Conservation (phyloP, 2,329 filamentous ascomycete species). For the Fusarium stilboides region DNA sequence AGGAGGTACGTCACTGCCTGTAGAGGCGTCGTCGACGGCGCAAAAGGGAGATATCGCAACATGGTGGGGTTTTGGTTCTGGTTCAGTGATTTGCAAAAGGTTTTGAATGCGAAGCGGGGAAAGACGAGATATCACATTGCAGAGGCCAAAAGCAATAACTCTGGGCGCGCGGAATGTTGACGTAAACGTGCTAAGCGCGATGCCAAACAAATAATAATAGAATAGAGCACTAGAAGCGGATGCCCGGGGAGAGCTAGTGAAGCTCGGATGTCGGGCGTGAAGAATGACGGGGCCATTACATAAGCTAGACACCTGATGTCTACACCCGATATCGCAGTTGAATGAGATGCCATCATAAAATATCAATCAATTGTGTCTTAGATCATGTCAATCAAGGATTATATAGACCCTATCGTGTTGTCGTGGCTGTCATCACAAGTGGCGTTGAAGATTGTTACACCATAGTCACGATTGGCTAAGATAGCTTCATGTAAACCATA, state of each 20-base stretch:
- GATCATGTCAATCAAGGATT: not conserved
- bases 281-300: slow-evolving; percentile 43
- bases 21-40: slow-evolving; percentile 70
- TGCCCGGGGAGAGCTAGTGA: slow-evolving; percentile 26
- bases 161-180: slow-evolving; percentile 33
- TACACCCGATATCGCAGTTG: slow-evolving; percentile 34
- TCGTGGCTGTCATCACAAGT: not conserved
- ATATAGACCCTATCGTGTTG: not conserved
- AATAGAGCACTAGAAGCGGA: slow-evolving; percentile 11
- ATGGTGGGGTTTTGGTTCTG: slow-evolving; percentile 44
- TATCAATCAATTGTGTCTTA: slow-evolving; percentile 7
- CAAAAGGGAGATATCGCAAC: slow-evolving; percentile 70
- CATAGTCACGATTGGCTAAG: slow-evolving; percentile 7
- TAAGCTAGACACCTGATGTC: slow-evolving; percentile 31
- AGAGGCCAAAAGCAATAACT: slow-evolving; percentile 11
- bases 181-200: slow-evolving; percentile 36
- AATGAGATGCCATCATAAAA: slow-evolving; percentile 7
- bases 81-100: not conserved
- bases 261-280: slow-evolving; percentile 37
- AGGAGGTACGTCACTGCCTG: slow-evolving; percentile 83
- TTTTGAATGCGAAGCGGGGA: no score
- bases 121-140: slow-evolving; percentile 41
- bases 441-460: slow-evolving; percentile 11
- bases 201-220: slow-evolving; percentile 29
- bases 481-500: slow-evolving; percentile 16